A percentile compares a stretch with the other conserved stretches of the same genome.
Evolutionary conservation across 768 basidiomycete species (phyloP).

Genomic region (Porphyrellus cyaneotinctus): DNA sequence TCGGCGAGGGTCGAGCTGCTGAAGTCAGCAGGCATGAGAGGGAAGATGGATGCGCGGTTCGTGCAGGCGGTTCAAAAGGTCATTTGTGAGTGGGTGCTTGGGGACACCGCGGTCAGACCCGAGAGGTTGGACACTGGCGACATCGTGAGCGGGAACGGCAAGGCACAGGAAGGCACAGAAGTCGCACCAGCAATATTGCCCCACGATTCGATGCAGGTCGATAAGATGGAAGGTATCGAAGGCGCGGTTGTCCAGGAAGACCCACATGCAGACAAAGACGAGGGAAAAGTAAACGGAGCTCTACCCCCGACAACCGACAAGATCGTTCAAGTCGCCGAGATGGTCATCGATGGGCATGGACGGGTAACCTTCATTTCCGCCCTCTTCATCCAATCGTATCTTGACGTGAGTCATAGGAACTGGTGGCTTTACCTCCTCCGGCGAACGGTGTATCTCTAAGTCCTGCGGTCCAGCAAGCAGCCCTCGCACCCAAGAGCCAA

Average conservation of each 20-base stretch:
- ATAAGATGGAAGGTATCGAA: slow-evolving; percentile 22
- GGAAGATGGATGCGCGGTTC: slow-evolving; percentile 36
- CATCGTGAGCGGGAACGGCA: neutral
- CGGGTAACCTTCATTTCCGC: slow-evolving; percentile 19
- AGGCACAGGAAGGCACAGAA: neutral
- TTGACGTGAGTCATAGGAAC: slow-evolving; percentile 8
- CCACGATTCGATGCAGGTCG: slow-evolving; percentile 2
- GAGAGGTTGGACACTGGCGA: slow-evolving; percentile 4
- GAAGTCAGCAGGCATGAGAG: slow-evolving; percentile 34
- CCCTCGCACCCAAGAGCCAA: slow-evolving; percentile 21
- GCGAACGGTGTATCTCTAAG: slow-evolving; percentile 2
- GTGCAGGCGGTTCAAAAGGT: slow-evolving; percentile 35
- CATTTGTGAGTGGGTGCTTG: slow-evolving; percentile 28
- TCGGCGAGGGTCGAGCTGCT: slow-evolving; percentile 36
- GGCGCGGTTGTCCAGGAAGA: neutral
- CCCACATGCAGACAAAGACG: neutral
- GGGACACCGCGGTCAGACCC: slow-evolving; percentile 10
- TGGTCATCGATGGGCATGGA: slow-evolving; percentile 14
- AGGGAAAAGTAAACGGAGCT: neutral
- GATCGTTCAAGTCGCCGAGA: slow-evolving; percentile 5
- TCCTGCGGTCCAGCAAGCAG: slow-evolving; percentile 11
- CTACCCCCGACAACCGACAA: slow-evolving; percentile 1
- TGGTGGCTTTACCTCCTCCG: neutral
- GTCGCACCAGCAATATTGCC: neutral
- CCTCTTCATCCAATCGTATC: neutral